Conservation (phyloP, 2,329 filamentous ascomycete species). For the Huntiella savannae region DNA sequence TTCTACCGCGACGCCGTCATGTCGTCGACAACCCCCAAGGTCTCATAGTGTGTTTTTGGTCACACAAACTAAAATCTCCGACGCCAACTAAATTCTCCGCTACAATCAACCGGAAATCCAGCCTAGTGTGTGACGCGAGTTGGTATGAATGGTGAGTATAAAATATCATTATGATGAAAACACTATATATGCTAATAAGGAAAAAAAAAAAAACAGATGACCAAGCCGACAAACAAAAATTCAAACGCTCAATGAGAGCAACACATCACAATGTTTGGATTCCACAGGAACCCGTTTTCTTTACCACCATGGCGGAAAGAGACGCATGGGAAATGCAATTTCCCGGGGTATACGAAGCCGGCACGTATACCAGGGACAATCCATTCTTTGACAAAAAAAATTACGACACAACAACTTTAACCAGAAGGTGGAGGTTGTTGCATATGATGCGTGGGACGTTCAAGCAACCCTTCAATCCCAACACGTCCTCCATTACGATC, state of each 20-base stretch:
- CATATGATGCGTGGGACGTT: constrained; percentile 26
- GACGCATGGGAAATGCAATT: neutral
- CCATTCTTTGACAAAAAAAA: neutral
- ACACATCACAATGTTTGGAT: neutral
- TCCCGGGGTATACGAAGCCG: neutral
- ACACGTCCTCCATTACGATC: constrained; percentile 31
- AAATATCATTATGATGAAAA: too few species aligned
- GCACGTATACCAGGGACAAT: too few species aligned
- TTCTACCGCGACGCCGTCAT: too few species aligned
- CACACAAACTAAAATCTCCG: too few species aligned
- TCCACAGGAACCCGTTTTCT: neutral
- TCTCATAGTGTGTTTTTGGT: too few species aligned
- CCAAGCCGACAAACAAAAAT: neutral
- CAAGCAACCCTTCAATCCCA: constrained; percentile 43
- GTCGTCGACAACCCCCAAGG: too few species aligned
- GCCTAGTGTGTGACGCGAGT: too few species aligned
- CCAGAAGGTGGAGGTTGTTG: constrained; percentile 13
- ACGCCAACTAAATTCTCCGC: too few species aligned
- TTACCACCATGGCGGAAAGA: neutral
- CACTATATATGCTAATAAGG: too few species aligned
- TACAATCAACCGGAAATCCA: too few species aligned
- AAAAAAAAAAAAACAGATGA: too few species aligned
- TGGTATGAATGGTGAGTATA: too few species aligned
- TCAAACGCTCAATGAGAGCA: neutral
- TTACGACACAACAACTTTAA: neutral